Evolutionary conservation across 108 stramenopile genomes (phyloP).

Genomic region (Conticribra guillardii): DNA sequence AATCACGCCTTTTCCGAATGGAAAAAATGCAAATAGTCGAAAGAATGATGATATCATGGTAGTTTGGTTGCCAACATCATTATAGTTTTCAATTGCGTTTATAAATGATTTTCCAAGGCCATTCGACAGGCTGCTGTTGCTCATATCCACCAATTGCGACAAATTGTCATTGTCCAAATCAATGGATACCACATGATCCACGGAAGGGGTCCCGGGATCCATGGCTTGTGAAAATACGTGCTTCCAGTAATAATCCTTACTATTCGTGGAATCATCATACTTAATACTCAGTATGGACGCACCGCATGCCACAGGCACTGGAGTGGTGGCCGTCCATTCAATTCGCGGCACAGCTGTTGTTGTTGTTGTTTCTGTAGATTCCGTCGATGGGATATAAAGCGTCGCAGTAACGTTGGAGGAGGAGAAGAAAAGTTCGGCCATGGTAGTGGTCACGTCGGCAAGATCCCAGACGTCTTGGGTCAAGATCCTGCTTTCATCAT

Average conservation of each 20-base stretch:
- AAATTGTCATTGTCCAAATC: background rate
- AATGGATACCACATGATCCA: constrained; percentile 6
- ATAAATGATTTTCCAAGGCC: background rate
- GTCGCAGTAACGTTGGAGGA: background rate
- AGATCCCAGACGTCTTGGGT: background rate
- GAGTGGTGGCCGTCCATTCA: constrained; percentile 14
- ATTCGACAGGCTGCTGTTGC: too few relatives aligned
- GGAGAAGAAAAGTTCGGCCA: background rate
- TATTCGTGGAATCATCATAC: background rate
- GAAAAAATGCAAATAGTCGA: constrained; percentile 24
- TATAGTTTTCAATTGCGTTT: background rate
- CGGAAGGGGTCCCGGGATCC: constrained; percentile 11
- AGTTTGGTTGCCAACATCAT: background rate
- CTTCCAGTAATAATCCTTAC: background rate
- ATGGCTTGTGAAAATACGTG: constrained; percentile 13
- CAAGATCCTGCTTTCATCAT: too few relatives aligned
- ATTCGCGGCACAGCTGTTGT: too few relatives aligned
- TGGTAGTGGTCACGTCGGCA: background rate
- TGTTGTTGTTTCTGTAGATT: background rate
- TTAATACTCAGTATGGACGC: background rate
- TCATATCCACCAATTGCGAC: background rate
- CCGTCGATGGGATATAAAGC: background rate
- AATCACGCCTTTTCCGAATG: constrained; percentile 2
- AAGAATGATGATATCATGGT: background rate
- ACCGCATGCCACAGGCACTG: constrained; percentile 11